These are phyloP conservation scores for Boletus rubescentipes DNA, from an alignment of 768 basidiomycete species.

Conservation along the genomic window DNA sequence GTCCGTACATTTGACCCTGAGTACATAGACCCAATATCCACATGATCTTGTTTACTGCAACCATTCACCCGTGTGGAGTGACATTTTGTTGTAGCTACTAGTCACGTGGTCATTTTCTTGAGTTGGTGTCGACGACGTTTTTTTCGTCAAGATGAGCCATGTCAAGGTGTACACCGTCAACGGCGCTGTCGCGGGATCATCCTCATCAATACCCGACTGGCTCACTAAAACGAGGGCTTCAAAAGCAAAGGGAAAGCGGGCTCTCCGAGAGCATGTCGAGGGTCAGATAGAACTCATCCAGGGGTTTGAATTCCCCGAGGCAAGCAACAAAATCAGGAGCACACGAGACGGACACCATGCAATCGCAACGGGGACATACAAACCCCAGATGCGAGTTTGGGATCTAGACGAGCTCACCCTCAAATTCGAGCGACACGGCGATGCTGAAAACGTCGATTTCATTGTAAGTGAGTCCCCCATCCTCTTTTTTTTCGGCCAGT, in stretches of 20 bases:
- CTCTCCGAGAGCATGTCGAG: conserved; percentile 69
- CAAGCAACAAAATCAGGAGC: conserved; percentile 86
- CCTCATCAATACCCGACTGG: conserved; percentile 95
- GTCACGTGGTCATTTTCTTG: conserved; percentile 17
- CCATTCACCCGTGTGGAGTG: neutral
- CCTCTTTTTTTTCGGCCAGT: neutral
- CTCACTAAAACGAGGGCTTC: conserved; percentile 68
- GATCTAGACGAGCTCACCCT: conserved; percentile 89
- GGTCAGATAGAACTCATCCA: conserved; percentile 90
- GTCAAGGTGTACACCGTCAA: conserved; percentile 96
- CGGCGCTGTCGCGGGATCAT: conserved; percentile 82
- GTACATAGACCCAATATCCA: conserved; percentile 22
- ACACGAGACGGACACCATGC: conserved; percentile 92
- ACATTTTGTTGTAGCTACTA: neutral
- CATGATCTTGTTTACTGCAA: conserved; percentile 15
- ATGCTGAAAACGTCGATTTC: conserved; percentile 98
- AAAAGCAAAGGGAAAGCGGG: conserved; percentile 57
- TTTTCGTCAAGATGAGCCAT: conserved; percentile 29
- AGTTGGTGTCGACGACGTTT: neutral
- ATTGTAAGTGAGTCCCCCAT: conserved; percentile 69
- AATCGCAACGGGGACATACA: conserved; percentile 95
- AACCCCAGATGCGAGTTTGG: conserved; percentile 96
- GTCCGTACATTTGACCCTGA: conserved; percentile 3
- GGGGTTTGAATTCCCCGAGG: conserved; percentile 96
- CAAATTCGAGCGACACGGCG: conserved; percentile 95